Evolutionary conservation across 106 monocot species (phyloP).

Genomic region (Acanthochlamys bracteata): DNA sequence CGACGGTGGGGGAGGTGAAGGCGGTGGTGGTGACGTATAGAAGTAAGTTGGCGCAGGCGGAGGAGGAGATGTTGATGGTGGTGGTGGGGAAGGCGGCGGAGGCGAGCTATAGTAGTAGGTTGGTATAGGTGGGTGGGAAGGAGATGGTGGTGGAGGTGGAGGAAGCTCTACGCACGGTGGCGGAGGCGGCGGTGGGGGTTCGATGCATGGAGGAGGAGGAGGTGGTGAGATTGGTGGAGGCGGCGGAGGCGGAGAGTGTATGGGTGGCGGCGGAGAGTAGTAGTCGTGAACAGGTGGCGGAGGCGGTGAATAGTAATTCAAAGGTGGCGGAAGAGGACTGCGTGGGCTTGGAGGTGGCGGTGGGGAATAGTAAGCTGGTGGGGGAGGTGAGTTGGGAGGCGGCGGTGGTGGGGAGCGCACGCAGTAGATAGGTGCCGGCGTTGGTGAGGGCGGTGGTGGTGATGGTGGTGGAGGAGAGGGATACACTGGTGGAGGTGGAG

Average conservation of each 20-base stretch:
- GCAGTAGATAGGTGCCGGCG: background rate
- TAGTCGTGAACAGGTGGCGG: background rate
- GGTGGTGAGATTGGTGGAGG: conserved; percentile 3
- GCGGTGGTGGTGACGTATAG: conserved; percentile 5
- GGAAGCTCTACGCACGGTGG: background rate
- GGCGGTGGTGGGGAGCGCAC: conserved; percentile 7
- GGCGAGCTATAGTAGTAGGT: conserved; percentile 2
- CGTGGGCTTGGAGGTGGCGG: conserved; percentile 4
- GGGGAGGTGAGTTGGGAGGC: background rate
- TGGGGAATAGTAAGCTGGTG: background rate
- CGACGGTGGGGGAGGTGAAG: background rate
- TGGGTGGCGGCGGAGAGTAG: conserved; percentile 5
- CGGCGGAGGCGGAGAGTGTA: background rate
- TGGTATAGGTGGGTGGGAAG: conserved; percentile 13
- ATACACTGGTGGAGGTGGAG: background rate
- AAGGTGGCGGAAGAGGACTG: background rate
- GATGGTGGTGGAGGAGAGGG: background rate
- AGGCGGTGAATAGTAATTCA: background rate
- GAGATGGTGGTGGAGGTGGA: conserved; percentile 5
- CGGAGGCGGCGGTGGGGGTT: background rate
- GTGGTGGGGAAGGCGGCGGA: conserved; percentile 11
- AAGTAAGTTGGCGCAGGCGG: background rate
- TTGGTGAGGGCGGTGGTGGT: background rate
- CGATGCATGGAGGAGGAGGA: background rate
- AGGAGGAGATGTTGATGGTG: conserved; percentile 17